Evolutionary conservation across 257 asterid species (phyloP), one percentile per base, ranked within the genome.

Genomic region (Orobanche coerulescens): DNA sequence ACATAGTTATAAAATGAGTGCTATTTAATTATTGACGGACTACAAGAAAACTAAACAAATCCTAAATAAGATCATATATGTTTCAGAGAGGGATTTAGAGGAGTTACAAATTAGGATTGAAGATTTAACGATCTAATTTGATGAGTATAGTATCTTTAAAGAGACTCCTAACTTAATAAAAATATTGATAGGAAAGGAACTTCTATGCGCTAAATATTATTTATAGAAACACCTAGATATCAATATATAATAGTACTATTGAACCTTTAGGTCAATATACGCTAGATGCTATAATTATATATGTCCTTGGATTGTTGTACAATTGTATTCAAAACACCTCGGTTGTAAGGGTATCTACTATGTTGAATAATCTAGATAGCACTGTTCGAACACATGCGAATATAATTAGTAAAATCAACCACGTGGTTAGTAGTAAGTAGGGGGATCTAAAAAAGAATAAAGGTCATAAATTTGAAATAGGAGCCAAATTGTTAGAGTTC

Each of bases 301-400:
- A n/a, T n/a, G n/a, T n/a, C n/a, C n/a, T n/a, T n/a, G n/a, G n/a
- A n/a, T n/a, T n/a, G n/a, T n/a, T n/a, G n/a, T 54, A 6, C 46
- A 23, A 25, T 11, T 22, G 8, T 39, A 53, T 53, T 66, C 31
- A 53, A 39, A 13, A 54, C 14, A 5, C 71, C 30, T 40, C 71
- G 20, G 23, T 54, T 53, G 64, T 55, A 7, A 66, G 36, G 34
- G 46, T 50, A 12, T 49, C 69, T 19, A 64, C 61, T 0, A 49
- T 64, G 69, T 61, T 61, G 61, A 22, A 49, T 15, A 50, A 16
- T 22, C 69, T 64, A 51, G 61, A 64, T 64, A 50, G 47, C n/a
- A 47, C n/a, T n/a, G n/a, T 4, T 40, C 57, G 42, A 26, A 1
- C n/a, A 43, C 34, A 61, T 9, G 37, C 54, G n/a, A n/a, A n/a